phyloP scores from a whole-genome alignment of 2,329 filamentous ascomycete genomes.

The Boeremia lycopersici region DNA sequence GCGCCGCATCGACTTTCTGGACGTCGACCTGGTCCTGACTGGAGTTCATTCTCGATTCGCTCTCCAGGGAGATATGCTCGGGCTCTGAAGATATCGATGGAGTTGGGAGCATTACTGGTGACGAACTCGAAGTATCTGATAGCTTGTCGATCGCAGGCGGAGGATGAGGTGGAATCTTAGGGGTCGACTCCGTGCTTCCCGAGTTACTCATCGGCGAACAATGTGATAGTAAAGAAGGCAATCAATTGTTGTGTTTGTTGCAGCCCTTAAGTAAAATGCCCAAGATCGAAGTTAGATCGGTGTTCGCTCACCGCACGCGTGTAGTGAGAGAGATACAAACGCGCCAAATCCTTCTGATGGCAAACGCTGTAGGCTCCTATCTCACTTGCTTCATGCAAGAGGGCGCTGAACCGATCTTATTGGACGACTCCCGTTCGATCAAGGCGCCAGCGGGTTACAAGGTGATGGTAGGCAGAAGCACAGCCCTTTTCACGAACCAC shows the following conservation, averaged over 20 bases:
- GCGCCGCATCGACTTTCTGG: conserved; percentile 10
- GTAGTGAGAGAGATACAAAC: too few species aligned
- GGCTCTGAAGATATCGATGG: conserved; percentile 31
- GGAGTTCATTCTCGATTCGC: conserved; percentile 21
- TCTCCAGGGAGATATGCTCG: conserved; percentile 22
- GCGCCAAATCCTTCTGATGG: neutral
- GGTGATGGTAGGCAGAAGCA: neutral
- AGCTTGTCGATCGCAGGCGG: conserved; percentile 17
- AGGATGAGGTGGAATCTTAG: conserved; percentile 13
- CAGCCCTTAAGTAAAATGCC: too few species aligned
- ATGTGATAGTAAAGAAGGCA: too few species aligned
- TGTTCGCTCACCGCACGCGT: too few species aligned
- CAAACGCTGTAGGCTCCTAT: neutral
- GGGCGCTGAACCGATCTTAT: neutral
- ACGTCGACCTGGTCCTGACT: conserved; percentile 19
- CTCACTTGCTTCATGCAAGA: neutral
- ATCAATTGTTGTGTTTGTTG: too few species aligned
- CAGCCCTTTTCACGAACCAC: neutral
- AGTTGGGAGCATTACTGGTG: conserved; percentile 33
- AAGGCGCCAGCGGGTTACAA: neutral
- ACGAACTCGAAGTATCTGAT: conserved; percentile 32
- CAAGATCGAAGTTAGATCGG: too few species aligned
- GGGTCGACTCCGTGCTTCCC: conserved; percentile 15
- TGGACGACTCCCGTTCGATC: neutral
- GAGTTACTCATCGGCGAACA: conserved; percentile 28